These are phyloP conservation scores for Scheffersomyces cryptocercus DNA, from an alignment of 1,139 yeast species.

Conservation along the genomic window DNA sequence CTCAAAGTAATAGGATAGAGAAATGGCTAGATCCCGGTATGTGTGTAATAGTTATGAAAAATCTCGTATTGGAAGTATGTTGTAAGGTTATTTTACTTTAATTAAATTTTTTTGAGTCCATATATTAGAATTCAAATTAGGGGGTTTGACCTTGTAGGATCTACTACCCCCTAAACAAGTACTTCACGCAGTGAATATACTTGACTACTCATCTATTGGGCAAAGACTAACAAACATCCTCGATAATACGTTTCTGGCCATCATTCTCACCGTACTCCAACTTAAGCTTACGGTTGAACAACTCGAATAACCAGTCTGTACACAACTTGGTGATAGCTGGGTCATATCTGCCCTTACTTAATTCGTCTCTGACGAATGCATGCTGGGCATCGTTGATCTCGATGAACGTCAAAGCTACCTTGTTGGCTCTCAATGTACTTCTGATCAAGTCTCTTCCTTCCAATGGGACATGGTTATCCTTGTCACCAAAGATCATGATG, in stretches of 20 bases:
- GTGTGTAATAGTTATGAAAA: too few species aligned
- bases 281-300: slow-evolving; percentile 68
- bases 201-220: background rate
- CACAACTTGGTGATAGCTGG: slow-evolving; percentile 72
- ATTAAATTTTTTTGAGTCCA: too few species aligned
- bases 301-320: slow-evolving; percentile 65
- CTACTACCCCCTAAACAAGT: too few species aligned
- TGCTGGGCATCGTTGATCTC: slow-evolving; percentile 82
- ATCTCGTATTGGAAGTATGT: too few species aligned
- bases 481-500: slow-evolving; percentile 72
- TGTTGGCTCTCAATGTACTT: slow-evolving; percentile 56
- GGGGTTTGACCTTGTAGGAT: too few species aligned
- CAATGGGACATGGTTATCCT: slow-evolving; percentile 79
- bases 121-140: too few species aligned
- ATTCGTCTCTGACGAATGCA: slow-evolving; percentile 79
- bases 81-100: too few species aligned
- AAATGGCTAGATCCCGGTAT: too few species aligned
- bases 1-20: too few species aligned
- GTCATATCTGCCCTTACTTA: slow-evolving; percentile 77
- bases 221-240: slow-evolving; percentile 56
- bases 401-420: slow-evolving; percentile 66
- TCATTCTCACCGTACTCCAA: slow-evolving; percentile 67
- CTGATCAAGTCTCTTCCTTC: slow-evolving; percentile 77
- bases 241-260: slow-evolving; percentile 49
- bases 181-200: too few species aligned